These are phyloP conservation scores for Tricholoma terreum DNA, from an alignment of 768 basidiomycete species.

Conservation along the genomic window DNA sequence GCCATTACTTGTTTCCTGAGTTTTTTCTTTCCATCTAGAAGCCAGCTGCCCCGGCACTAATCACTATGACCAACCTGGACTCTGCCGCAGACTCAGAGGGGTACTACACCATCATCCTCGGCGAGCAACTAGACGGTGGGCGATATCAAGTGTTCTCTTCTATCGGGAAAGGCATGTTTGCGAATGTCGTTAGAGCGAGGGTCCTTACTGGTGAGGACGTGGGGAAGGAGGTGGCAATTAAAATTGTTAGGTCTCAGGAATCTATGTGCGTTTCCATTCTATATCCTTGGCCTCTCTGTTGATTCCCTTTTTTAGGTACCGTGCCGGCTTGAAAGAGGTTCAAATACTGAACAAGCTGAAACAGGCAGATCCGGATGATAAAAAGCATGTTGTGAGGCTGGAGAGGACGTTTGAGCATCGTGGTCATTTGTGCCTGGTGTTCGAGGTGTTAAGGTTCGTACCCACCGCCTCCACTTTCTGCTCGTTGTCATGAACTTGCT, in stretches of 20 bases:
- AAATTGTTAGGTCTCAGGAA: constrained; percentile 94
- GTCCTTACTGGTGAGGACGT: constrained; percentile 62
- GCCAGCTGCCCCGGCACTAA: constrained; percentile 56
- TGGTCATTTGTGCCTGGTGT: constrained; percentile 94
- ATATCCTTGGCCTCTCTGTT: constrained; percentile 4
- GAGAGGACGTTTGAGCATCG: constrained; percentile 96
- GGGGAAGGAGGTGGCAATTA: constrained; percentile 87
- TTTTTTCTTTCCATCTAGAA: constrained; percentile 31
- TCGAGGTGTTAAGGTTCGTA: constrained; percentile 87
- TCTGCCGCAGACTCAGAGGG: constrained; percentile 93
- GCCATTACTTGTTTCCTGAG: background rate
- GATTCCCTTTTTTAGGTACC: constrained; percentile 59
- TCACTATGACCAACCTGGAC: constrained; percentile 71
- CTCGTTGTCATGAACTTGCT: background rate
- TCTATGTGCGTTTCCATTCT: constrained; percentile 69
- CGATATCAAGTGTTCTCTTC: constrained; percentile 93
- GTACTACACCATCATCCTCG: constrained; percentile 91
- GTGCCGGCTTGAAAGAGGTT: constrained; percentile 89
- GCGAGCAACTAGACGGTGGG: constrained; percentile 89
- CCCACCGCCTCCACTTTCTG: background rate
- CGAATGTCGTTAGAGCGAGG: constrained; percentile 90
- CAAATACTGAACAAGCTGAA: constrained; percentile 84
- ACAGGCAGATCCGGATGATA: constrained; percentile 93
- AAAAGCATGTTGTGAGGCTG: constrained; percentile 92
- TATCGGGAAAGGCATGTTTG: constrained; percentile 99